Evolutionary conservation across 805 yeast species (phyloP).

Genomic region (Suhomyces sp.): DNA sequence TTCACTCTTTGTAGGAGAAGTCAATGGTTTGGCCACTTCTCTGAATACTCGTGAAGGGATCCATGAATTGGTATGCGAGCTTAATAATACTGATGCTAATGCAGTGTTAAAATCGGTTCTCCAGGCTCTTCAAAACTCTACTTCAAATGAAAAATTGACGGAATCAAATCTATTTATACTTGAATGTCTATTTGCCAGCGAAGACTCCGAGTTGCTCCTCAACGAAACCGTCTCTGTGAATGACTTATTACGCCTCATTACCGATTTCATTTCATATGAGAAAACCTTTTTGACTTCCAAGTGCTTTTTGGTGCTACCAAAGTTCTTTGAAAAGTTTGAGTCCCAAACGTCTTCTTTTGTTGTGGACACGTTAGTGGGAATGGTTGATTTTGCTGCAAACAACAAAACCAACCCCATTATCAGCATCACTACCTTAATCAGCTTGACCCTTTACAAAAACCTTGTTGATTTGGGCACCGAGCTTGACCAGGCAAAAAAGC

Average conservation of each 20-base stretch:
- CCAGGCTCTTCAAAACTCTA: neutral
- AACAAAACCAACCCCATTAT: slow-evolving; percentile 14
- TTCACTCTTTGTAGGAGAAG: slow-evolving; percentile 69
- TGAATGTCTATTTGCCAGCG: slow-evolving; percentile 43
- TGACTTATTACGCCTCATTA: slow-evolving; percentile 7
- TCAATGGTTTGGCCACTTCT: slow-evolving; percentile 59
- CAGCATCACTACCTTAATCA: slow-evolving; percentile 42
- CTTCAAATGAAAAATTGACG: slow-evolving; percentile 22
- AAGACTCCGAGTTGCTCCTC: slow-evolving; percentile 21
- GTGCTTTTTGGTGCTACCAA: slow-evolving; percentile 52
- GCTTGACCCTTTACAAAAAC: slow-evolving; percentile 50
- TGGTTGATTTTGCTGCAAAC: slow-evolving; percentile 22
- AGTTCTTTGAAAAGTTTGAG: slow-evolving; percentile 52
- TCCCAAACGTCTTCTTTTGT: slow-evolving; percentile 22
- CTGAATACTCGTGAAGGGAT: slow-evolving; percentile 58
- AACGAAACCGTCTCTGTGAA: slow-evolving; percentile 4
- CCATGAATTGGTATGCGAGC: slow-evolving; percentile 52
- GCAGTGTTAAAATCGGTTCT: slow-evolving; percentile 3
- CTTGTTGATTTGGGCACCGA: slow-evolving; percentile 16
- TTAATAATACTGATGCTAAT: slow-evolving; percentile 41
- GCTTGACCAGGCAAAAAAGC: slow-evolving; percentile 8
- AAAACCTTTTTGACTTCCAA: slow-evolving; percentile 46
- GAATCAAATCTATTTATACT: slow-evolving; percentile 44
- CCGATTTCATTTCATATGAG: slow-evolving; percentile 4
- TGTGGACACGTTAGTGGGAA: slow-evolving; percentile 30